Conservation (phyloP, 1,284 basidiomycete genomes). For the Trametes hirsuta region DNA sequence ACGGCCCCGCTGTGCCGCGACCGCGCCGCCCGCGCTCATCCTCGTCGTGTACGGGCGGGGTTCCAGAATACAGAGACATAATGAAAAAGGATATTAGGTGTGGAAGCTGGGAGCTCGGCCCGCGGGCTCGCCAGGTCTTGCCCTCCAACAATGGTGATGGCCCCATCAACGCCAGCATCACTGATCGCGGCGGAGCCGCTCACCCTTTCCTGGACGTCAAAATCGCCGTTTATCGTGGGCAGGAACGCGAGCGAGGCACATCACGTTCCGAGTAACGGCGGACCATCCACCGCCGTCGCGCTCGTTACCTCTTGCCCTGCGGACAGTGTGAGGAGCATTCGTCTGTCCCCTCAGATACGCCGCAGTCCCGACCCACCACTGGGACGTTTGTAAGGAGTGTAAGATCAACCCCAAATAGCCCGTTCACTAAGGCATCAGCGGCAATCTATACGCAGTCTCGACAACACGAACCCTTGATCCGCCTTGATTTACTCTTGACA, state of each 20-base stretch:
- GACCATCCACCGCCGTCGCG: background rate
- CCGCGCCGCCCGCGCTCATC: background rate
- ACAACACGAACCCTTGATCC: slow-evolving; percentile 22
- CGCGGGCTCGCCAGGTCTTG: slow-evolving; percentile 16
- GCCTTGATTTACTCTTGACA: slow-evolving; percentile 21
- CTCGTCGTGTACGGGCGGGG: background rate
- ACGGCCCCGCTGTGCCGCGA: slow-evolving; percentile 10
- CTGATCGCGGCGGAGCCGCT: slow-evolving; percentile 22
- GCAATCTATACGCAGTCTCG: slow-evolving; percentile 21
- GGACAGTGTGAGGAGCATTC: background rate
- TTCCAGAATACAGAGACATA: background rate
- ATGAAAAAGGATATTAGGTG: too few species aligned
- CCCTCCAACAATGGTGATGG: slow-evolving; percentile 25
- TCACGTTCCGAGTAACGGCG: background rate
- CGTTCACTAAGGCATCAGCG: slow-evolving; percentile 14
- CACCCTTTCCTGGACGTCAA: slow-evolving; percentile 11
- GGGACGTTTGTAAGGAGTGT: background rate
- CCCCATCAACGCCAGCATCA: slow-evolving; percentile 26
- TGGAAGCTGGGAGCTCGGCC: background rate
- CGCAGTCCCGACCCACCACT: slow-evolving; percentile 1
- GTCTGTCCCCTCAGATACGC: background rate
- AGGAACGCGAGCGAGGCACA: background rate
- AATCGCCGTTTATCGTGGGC: slow-evolving; percentile 1
- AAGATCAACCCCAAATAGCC: slow-evolving; percentile 14
- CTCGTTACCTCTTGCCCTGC: background rate